phyloP scores from a whole-genome alignment of 192 early-diverging fungal species.

The Gamsiella multidivaricata region DNA sequence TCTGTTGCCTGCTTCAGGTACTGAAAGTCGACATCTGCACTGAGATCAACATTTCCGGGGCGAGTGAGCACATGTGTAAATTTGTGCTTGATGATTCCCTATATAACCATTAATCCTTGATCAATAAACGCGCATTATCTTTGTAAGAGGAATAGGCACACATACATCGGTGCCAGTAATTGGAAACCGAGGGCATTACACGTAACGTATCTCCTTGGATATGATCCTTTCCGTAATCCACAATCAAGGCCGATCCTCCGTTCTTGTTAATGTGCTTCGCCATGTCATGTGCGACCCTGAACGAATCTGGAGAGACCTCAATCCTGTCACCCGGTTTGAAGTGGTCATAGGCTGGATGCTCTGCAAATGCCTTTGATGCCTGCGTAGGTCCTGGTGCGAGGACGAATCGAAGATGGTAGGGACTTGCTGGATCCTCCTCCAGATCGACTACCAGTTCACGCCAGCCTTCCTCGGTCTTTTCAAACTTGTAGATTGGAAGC shows the following conservation, averaged over 20 bases:
- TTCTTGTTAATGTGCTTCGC: slow-evolving; percentile 73
- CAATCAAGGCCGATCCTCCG: slow-evolving; percentile 78
- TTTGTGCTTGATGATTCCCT: slow-evolving; percentile 88
- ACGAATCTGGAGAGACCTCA: slow-evolving; percentile 88
- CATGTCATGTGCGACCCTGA: slow-evolving; percentile 71
- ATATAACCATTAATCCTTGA: slow-evolving; percentile 6
- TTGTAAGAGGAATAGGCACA: too few relatives aligned
- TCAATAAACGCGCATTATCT: too few relatives aligned
- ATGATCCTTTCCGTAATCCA: slow-evolving; percentile 93
- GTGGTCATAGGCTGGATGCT: slow-evolving; percentile 55
- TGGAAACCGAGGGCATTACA: slow-evolving; percentile 38
- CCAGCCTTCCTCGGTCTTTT: slow-evolving; percentile 85
- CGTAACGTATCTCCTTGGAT: slow-evolving; percentile 82
- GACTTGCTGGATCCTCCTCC: slow-evolving; percentile 71
- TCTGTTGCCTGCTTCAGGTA: slow-evolving; percentile 70
- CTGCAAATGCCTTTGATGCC: slow-evolving; percentile 57
- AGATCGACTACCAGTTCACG: slow-evolving; percentile 90
- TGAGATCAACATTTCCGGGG: slow-evolving; percentile 91
- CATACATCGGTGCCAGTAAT: too few relatives aligned
- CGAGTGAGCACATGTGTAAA: slow-evolving; percentile 80
- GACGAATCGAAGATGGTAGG: slow-evolving; percentile 83
- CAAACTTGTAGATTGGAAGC: slow-evolving; percentile 88
- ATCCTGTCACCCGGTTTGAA: slow-evolving; percentile 80
- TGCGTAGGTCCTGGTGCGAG: slow-evolving; percentile 71
- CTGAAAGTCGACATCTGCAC: slow-evolving; percentile 92